Percentiles rank a stretch among this genome's conserved stretches.
phyloP scores from a whole-genome alignment of 805 yeast genomes.

The Saccharomycopsis olivae region DNA sequence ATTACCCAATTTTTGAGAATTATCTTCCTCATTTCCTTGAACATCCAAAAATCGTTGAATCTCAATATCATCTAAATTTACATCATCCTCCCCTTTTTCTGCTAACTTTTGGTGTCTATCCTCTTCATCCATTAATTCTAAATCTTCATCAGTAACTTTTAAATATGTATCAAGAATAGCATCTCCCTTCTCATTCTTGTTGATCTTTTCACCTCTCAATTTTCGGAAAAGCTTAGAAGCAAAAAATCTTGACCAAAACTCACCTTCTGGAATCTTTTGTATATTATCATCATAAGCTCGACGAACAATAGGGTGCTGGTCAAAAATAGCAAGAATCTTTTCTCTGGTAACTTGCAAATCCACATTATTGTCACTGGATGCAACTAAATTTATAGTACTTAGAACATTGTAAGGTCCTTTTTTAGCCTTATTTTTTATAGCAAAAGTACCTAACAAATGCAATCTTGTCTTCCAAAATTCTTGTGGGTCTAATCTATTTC shows the following conservation, averaged over 20 bases:
- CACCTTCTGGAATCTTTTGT: conserved; percentile 81
- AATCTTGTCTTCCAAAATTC: conserved; percentile 84
- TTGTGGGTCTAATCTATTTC: conserved; percentile 60
- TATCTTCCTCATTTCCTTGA: conserved; percentile 72
- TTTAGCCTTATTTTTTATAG: conserved; percentile 73
- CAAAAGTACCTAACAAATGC: conserved; percentile 73
- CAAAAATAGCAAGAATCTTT: conserved; percentile 79
- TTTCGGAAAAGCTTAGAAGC: conserved; percentile 80
- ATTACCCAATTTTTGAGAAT: conserved; percentile 66
- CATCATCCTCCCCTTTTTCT: conserved; percentile 22
- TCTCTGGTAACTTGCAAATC: conserved; percentile 89
- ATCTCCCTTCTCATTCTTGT: conserved; percentile 72
- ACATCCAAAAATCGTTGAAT: conserved; percentile 60
- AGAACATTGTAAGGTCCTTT: conserved; percentile 90
- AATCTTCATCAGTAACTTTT: conserved; percentile 52
- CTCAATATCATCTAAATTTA: conserved; percentile 26
- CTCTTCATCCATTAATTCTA: conserved; percentile 15
- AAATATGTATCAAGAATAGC: conserved; percentile 76
- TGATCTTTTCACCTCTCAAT: conserved; percentile 78
- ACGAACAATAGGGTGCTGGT: conserved; percentile 84
- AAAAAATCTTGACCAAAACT: conserved; percentile 94
- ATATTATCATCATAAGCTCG: conserved; percentile 86
- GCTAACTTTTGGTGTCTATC: conserved; percentile 11
- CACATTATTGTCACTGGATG: conserved; percentile 85
- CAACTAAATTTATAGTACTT: conserved; percentile 88